Conservation (phyloP, 306 rosid species). For the Gillenia trifoliata region DNA sequence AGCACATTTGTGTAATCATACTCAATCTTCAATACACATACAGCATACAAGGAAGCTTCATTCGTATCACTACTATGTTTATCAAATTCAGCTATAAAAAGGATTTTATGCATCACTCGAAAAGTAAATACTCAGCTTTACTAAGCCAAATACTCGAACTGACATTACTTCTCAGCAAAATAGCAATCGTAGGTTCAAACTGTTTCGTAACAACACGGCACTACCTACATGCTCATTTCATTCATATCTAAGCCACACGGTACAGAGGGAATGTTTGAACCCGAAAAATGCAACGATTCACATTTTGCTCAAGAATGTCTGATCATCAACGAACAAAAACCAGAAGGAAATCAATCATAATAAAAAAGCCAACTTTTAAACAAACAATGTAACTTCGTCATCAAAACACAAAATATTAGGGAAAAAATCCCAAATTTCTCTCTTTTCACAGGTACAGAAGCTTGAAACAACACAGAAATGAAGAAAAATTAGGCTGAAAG, state of each 20-base stretch:
- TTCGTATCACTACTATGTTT: background rate
- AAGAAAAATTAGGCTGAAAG: too few relatives aligned
- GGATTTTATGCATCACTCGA: background rate
- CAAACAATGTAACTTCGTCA: background rate
- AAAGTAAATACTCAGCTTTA: background rate
- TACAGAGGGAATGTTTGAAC: background rate
- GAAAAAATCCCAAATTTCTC: background rate
- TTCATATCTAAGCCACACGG: background rate
- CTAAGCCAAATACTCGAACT: background rate
- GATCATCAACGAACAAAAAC: background rate
- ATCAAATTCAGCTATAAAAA: background rate
- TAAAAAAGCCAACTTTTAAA: background rate
- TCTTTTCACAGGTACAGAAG: too few relatives aligned
- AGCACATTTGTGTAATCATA: background rate
- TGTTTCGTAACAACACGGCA: background rate
- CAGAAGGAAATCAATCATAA: background rate
- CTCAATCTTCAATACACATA: background rate
- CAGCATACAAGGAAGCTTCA: background rate
- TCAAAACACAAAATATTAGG: background rate
- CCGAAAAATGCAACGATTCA: background rate
- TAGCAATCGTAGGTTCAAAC: background rate
- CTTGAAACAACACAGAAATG: too few relatives aligned
- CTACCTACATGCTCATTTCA: background rate
- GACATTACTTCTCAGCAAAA: background rate
- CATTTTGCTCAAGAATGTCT: background rate